phyloP scores from a whole-genome alignment of 192 early-diverging fungal genomes.

The Physocladia obscura region DNA sequence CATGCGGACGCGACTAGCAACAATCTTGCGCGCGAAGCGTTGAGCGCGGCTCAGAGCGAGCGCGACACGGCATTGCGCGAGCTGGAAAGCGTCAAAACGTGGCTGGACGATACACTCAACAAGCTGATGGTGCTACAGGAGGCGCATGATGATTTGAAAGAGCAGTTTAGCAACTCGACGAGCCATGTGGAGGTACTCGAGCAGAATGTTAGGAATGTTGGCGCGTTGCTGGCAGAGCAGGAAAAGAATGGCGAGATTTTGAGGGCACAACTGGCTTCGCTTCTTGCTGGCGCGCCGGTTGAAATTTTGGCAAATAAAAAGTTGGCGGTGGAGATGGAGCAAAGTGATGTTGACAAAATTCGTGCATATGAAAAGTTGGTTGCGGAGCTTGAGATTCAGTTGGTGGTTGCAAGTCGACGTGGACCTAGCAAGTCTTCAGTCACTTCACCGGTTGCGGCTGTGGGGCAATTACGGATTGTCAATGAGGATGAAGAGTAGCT shows the following conservation, averaged over 20 bases:
- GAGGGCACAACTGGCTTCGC: background rate
- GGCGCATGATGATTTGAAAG: background rate
- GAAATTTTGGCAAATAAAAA: background rate
- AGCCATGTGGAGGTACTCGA: background rate
- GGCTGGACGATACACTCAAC: background rate
- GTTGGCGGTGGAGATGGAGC: background rate
- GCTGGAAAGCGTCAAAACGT: background rate
- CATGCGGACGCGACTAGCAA: background rate
- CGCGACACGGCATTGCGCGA: background rate
- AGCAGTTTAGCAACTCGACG: background rate
- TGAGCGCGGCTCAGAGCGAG: background rate
- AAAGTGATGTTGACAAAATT: background rate
- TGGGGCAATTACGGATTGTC: constrained; percentile 8
- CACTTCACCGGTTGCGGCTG: background rate
- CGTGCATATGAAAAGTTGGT: constrained; percentile 11
- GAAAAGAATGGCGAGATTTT: background rate
- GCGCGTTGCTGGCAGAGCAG: background rate
- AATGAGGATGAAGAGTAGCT: constrained; percentile 1
- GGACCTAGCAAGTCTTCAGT: background rate
- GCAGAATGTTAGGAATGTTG: background rate
- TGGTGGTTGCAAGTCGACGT: background rate
- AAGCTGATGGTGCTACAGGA: background rate
- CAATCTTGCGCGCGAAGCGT: background rate
- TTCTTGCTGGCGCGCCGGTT: background rate
- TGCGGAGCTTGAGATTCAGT: constrained; percentile 19